Conservation (phyloP, 345 rosid genomes). For the Sisymbrium altissimum region DNA sequence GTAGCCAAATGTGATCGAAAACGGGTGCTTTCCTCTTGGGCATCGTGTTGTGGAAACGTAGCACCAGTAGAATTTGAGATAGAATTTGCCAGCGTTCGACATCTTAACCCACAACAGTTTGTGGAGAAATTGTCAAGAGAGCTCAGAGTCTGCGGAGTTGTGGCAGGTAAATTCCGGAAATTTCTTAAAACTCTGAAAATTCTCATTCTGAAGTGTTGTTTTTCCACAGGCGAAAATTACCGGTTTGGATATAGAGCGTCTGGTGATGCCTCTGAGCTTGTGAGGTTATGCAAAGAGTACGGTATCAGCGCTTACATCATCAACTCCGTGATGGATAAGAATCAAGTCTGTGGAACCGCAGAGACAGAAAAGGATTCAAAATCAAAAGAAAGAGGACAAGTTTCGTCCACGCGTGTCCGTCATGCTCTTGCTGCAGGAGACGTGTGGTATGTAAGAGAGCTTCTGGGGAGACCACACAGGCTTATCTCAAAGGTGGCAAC, state of each 20-base stretch:
- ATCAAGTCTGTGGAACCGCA: constrained; percentile 39
- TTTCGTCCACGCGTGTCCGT: constrained; percentile 79
- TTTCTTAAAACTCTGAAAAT: neutral
- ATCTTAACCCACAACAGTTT: constrained; percentile 68
- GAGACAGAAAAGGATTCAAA: constrained; percentile 24
- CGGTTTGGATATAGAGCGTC: constrained; percentile 82
- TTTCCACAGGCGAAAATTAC: constrained; percentile 67
- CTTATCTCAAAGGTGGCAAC: constrained; percentile 41
- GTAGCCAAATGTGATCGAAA: constrained; percentile 81
- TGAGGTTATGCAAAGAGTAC: constrained; percentile 58
- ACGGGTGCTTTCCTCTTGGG: constrained; percentile 73
- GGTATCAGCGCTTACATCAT: constrained; percentile 58
- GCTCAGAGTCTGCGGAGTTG: constrained; percentile 67
- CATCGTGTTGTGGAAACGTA: constrained; percentile 54
- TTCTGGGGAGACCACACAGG: constrained; percentile 74
- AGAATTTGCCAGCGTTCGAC: constrained; percentile 66
- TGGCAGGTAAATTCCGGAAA: constrained; percentile 48
- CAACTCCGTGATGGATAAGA: constrained; percentile 78
- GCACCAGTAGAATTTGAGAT: constrained; percentile 60
- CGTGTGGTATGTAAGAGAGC: constrained; percentile 68
- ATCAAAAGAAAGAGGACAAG: constrained; percentile 71
- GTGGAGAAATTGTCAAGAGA: constrained; percentile 80
- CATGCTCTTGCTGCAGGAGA: constrained; percentile 72
- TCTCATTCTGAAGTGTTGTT: neutral
- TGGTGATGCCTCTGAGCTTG: constrained; percentile 65